Conservation (phyloP, 2,329 filamentous ascomycete species). For the Aspergillus fumigatus region DNA sequence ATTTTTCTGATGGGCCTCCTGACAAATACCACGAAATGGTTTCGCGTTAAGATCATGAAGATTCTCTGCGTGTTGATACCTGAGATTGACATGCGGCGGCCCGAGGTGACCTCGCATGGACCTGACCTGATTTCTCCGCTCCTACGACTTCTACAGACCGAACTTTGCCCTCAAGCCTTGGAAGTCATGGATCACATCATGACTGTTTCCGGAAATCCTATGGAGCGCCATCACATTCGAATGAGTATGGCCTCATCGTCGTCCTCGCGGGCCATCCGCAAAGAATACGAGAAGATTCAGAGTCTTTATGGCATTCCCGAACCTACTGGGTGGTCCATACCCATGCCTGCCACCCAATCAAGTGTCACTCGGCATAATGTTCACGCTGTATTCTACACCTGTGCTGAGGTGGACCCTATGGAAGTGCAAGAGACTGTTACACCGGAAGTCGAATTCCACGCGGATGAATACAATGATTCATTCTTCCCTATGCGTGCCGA, state of each 20-base stretch:
- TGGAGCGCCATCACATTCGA: slow-evolving; percentile 88
- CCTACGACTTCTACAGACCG: slow-evolving; percentile 81
- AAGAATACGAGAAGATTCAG: slow-evolving; percentile 91
- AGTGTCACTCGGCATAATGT: slow-evolving; percentile 84
- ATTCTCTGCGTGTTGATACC: slow-evolving; percentile 80
- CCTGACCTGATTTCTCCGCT: slow-evolving; percentile 94
- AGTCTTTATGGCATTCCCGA: slow-evolving; percentile 96
- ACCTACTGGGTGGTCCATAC: slow-evolving; percentile 92
- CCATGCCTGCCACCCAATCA: slow-evolving; percentile 85
- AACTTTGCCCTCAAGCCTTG: slow-evolving; percentile 87
- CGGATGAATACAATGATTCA: slow-evolving; percentile 74
- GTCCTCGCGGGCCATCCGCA: slow-evolving; percentile 77
- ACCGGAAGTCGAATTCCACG: slow-evolving; percentile 86
- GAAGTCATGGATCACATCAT: slow-evolving; percentile 93
- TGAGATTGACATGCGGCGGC: slow-evolving; percentile 86
- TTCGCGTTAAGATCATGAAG: slow-evolving; percentile 89
- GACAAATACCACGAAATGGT: slow-evolving; percentile 83
- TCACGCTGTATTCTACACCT: slow-evolving; percentile 93
- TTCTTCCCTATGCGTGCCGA: slow-evolving; percentile 80
- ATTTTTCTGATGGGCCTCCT: slow-evolving; percentile 88
- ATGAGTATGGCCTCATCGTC: slow-evolving; percentile 93
- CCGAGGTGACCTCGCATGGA: slow-evolving; percentile 83
- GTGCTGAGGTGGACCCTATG: slow-evolving; percentile 62
- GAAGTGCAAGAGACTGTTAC: slow-evolving; percentile 61
- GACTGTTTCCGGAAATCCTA: slow-evolving; percentile 83